Conservation (phyloP, 208 protist genomes). For the Crithidia sp. region DNA sequence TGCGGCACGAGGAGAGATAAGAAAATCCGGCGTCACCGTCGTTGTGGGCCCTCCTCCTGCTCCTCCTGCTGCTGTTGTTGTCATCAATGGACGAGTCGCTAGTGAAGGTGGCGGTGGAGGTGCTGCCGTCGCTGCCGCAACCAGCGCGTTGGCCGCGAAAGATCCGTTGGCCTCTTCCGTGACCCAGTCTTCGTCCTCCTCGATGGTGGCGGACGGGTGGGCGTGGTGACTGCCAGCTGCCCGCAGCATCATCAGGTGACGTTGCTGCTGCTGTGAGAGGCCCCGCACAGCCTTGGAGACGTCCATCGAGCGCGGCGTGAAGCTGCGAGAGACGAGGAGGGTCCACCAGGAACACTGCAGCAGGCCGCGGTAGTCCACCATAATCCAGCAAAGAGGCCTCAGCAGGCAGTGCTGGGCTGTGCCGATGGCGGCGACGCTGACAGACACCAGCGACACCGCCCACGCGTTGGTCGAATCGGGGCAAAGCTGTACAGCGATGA, state of each 20-base stretch:
- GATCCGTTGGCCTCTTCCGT: constrained; percentile 13
- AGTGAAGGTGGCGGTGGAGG: background rate
- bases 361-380: constrained; percentile 20
- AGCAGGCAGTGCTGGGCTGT: constrained; percentile 13
- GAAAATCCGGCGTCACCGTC: constrained; percentile 9
- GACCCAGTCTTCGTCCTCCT: constrained; percentile 22
- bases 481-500: constrained; percentile 12
- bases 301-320: constrained; percentile 20
- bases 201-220: constrained; percentile 3
- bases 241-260: constrained; percentile 20
- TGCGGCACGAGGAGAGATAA: background rate
- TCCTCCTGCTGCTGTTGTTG: background rate
- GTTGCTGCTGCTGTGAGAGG: constrained; percentile 7
- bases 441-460: constrained; percentile 13
- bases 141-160: constrained; percentile 16
- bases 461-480: constrained; percentile 19
- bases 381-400: constrained; percentile 15
- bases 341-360: constrained; percentile 21
- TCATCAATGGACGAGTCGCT: no score
- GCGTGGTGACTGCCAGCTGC: background rate
- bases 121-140: background rate
- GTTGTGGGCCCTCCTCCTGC: background rate
- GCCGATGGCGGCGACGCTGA: constrained; percentile 8
- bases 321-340: constrained; percentile 24
- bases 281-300: constrained; percentile 3